Conservation (phyloP, 441 rosid genomes). For the Gossypium gossypioides region DNA sequence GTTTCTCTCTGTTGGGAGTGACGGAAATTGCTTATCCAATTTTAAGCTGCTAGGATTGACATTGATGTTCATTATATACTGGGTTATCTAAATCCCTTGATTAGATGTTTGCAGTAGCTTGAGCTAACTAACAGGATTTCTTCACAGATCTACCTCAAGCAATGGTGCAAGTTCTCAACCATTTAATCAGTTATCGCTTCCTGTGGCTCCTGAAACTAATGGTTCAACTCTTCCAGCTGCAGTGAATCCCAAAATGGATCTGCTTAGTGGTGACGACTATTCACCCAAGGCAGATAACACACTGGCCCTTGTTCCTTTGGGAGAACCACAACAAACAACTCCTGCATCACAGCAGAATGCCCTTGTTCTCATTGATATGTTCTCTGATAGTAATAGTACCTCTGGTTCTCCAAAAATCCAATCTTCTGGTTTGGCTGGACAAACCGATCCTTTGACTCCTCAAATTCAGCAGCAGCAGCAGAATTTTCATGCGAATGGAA, state of each 20-base stretch:
- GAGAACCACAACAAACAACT: constrained; percentile 44
- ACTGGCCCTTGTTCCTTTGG: constrained; percentile 77
- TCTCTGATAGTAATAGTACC: constrained; percentile 41
- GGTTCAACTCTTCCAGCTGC: constrained; percentile 38
- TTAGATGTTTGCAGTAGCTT: neutral
- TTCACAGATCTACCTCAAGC: constrained; percentile 50
- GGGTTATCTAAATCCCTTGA: neutral
- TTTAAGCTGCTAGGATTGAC: neutral
- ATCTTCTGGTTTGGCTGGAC: constrained; percentile 35
- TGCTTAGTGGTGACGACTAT: constrained; percentile 84
- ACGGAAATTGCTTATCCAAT: neutral
- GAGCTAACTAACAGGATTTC: constrained; percentile 12
- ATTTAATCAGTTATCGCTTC: constrained; percentile 60
- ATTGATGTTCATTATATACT: neutral
- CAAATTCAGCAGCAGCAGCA: constrained; percentile 48
- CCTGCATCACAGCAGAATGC: constrained; percentile 71
- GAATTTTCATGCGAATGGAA: neutral
- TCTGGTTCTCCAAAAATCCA: constrained; percentile 43
- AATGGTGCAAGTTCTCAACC: constrained; percentile 37
- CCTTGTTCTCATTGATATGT: constrained; percentile 78
- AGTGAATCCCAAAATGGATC: constrained; percentile 63
- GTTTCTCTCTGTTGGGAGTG: neutral
- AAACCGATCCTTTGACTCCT: constrained; percentile 33
- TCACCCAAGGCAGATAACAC: constrained; percentile 51
- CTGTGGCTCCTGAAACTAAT: constrained; percentile 65